phyloP scores from a whole-genome alignment of 352 stramenopile genomes.

The Lagenidium sp. region DNA sequence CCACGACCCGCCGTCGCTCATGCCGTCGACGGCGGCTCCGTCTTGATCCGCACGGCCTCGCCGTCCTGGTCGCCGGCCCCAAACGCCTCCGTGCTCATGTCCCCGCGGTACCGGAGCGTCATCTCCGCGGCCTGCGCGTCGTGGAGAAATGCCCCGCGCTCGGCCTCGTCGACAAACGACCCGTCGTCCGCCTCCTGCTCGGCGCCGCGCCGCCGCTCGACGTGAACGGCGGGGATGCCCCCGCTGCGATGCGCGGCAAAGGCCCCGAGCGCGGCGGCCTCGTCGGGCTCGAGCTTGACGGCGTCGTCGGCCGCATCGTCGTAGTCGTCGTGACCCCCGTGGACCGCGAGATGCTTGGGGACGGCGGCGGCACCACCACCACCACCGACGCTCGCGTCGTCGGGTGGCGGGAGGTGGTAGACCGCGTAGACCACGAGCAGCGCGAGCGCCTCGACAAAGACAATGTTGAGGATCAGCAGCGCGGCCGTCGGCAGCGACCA shows the following conservation, averaged over 20 bases:
- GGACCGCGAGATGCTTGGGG: too few species aligned
- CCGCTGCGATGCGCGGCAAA: slow-evolving; percentile 13
- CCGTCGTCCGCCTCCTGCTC: slow-evolving; percentile 26
- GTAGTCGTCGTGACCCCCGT: background rate
- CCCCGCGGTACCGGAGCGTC: slow-evolving; percentile 15
- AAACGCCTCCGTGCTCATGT: background rate
- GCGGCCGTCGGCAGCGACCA: slow-evolving; percentile 64
- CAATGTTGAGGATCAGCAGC: slow-evolving; percentile 71
- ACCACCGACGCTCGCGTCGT: background rate
- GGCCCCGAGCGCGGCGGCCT: background rate
- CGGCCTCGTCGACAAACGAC: slow-evolving; percentile 15
- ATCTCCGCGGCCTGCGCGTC: slow-evolving; percentile 22
- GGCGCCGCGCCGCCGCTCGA: slow-evolving; percentile 13
- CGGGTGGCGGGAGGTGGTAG: slow-evolving; percentile 30
- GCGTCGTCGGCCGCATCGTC: slow-evolving; percentile 8
- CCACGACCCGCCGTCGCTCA: too few species aligned
- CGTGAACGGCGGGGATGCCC: slow-evolving; percentile 22
- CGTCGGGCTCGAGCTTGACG: slow-evolving; percentile 4
- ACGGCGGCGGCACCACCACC: slow-evolving; percentile 7
- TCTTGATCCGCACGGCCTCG: background rate
- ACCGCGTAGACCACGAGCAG: slow-evolving; percentile 59
- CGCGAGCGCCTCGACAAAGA: slow-evolving; percentile 54
- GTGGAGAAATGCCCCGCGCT: slow-evolving; percentile 12
- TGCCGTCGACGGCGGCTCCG: too few species aligned
- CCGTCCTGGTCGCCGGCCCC: background rate